Evolutionary conservation across 108 stramenopile species (phyloP), one percentile per base, ranked within the genome.

Genomic region (Cyclotella atomus): DNA sequence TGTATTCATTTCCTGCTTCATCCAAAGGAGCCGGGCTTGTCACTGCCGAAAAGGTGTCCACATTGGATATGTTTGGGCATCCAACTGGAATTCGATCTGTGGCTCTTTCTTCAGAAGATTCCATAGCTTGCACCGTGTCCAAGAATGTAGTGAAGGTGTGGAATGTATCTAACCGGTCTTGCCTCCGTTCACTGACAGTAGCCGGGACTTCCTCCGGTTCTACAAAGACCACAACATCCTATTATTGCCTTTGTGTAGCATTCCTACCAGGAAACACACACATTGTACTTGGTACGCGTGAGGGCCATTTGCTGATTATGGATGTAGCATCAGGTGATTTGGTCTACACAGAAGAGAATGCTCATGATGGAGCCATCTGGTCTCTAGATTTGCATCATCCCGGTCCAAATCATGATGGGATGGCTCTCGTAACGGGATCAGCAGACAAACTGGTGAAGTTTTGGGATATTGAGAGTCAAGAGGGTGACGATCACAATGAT

Each of bases 381-480:
- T 86, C 88, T 27, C 32, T 97, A 3, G 94, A 93, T 81, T 68
- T 95, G 20, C 82, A 83, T 25, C 83, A 77, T 54, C 85, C 89
- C 15, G 72, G 84, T 12, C 74, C 72, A 45, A 79, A 80, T 38
- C 76, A 88, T 21, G 70, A 73, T 19, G 60, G 69, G 16, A 79
- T 88, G 24, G 75, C 88, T 3, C 30, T 92, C 17, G 87, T 98
- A 6, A 96, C 97, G 7, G 97, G 96, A 25, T 89, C 92, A 17
- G 97, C 97, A 0, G 99, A 99, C 62, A 96, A 97, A 50, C 78
- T 76, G 29, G 99, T 98, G 3, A 97, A 97, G 70, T 98, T 97
- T 76, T 99, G 97, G 97, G 91, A 95, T 53, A 70, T 98, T 28
- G 95, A 96, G 69, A 68, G 69, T 29, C 82, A 85, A 86, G 85